A percentile compares a stretch with the other conserved stretches of the same genome.
Conservation (phyloP, 2,329 filamentous ascomycete species). For the Talaromyces marneffei region DNA sequence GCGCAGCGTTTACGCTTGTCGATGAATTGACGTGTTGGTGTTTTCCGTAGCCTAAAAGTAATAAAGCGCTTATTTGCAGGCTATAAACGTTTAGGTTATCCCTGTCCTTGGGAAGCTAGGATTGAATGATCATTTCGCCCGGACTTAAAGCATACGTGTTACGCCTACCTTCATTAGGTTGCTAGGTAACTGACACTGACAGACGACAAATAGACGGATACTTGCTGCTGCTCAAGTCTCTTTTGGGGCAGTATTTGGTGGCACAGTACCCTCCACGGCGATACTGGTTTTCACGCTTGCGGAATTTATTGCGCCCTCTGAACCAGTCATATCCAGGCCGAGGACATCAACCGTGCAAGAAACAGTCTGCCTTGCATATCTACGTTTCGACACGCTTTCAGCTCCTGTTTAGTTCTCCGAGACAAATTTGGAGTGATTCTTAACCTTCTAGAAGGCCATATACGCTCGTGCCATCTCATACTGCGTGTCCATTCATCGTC, state of each 20-base stretch:
- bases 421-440: not conserved
- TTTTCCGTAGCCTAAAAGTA: not conserved
- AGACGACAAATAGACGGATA: not conserved
- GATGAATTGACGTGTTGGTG: not conserved
- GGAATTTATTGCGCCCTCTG: not conserved
- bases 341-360: not conserved
- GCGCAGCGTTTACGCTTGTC: not conserved
- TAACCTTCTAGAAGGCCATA: not conserved
- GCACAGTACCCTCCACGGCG: constrained; percentile 1
- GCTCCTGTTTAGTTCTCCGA: not conserved
- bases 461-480: not conserved
- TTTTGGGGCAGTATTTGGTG: not conserved
- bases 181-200: not conserved
- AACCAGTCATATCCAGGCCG: not conserved
- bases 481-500: not conserved
- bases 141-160: not conserved
- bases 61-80: constrained; percentile 3
- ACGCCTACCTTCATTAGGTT: not conserved
- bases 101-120: not conserved
- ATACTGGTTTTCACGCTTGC: not conserved
- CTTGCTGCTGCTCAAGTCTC: not conserved
- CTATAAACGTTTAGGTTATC: not conserved
- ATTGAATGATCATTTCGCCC: not conserved
- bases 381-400: not conserved
- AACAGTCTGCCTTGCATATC: not conserved